Base-by-base conservation (phyloP, 371 early-diverging fungal genomes). In the Mortierella sp. region DNA sequence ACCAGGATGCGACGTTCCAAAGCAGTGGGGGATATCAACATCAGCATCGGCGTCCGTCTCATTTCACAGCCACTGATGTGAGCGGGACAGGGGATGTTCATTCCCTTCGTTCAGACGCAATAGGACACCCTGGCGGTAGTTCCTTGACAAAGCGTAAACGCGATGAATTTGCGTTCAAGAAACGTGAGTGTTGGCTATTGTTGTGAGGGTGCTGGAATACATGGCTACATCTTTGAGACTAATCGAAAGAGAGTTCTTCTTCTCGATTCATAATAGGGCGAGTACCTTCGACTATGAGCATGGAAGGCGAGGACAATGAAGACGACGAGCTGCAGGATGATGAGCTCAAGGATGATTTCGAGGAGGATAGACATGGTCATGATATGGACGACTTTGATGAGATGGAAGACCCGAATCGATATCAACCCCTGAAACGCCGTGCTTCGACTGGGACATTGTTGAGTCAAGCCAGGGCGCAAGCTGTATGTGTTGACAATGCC, bases 371-470 rank as follows among this genome's bases (percentile, higher is more conserved):
- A 43, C 55, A 57, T 1, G 34, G 10, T 24, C 54, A 49, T 38
- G 50, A 58, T 26, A 30, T 64, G 21, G 64, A 72, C 42, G 68
- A 68, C 45, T 64, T 31, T 38, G 73, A 67, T 28, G 64, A 68
- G 0, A 26, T 45, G 42, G 68, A 72, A 27, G 68, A 73, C n/a
- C 51, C 74, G 26, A 73, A 64, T 34, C 54, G 61, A 1, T 68
- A 64, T 42, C 74, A 73, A 24, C 65, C 68, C 2, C 47, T 73
- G 34, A 73, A 73, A 41, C 74, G 74, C 21, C 60, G 74, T 6
- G 74, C 74, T 14, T 73, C 74, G 1, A 73, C 74, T 0, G 74
- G 74, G 6, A 73, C 74, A 10, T 51, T 73, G 3, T 34, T 73
- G 14, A 64, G 46, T 27, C 74, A 73, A 46, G 68, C 61, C 3